These are phyloP conservation scores for Geotrichum klebahnii DNA, from an alignment of 1,139 yeast species.

Conservation along the genomic window DNA sequence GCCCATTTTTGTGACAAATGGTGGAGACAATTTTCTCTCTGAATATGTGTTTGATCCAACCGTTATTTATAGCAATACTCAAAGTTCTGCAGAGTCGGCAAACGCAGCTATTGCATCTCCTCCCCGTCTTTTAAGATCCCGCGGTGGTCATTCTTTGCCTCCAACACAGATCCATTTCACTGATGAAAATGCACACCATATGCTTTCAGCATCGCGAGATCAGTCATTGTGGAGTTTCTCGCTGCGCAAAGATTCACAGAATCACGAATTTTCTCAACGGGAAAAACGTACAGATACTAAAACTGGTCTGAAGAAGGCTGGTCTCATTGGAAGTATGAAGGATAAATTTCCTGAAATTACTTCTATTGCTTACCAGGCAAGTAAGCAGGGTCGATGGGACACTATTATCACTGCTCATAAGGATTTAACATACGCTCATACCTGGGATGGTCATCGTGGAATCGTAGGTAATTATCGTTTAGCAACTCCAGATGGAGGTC, in stretches of 20 bases:
- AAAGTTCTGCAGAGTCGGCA: constrained; percentile 40
- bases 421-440: constrained; percentile 77
- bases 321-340: constrained; percentile 42
- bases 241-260: constrained; percentile 91
- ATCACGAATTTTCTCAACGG: constrained; percentile 87
- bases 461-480: constrained; percentile 74
- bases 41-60: constrained; percentile 94
- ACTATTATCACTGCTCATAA: constrained; percentile 88
- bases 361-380: constrained; percentile 66
- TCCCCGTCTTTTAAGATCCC: constrained; percentile 84
- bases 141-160: constrained; percentile 97
- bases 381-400: constrained; percentile 92
- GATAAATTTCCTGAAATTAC: constrained; percentile 76
- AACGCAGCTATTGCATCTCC: constrained; percentile 69
- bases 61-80: constrained; percentile 43
- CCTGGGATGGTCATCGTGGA: constrained; percentile 84
- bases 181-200: constrained; percentile 73
- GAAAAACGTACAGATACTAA: constrained; percentile 40
- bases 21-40: constrained; percentile 85
- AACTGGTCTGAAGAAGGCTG: constrained; percentile 48
- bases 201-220: constrained; percentile 85
- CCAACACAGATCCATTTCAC: constrained; percentile 77
- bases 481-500: constrained; percentile 69
- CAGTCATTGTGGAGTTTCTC: constrained; percentile 87
- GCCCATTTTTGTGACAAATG: constrained; percentile 84